Evolutionary conservation across 495 filamentous ascomycete species (phyloP), one percentile per base, ranked within the genome.

Genomic region (Sporormia fimetaria): DNA sequence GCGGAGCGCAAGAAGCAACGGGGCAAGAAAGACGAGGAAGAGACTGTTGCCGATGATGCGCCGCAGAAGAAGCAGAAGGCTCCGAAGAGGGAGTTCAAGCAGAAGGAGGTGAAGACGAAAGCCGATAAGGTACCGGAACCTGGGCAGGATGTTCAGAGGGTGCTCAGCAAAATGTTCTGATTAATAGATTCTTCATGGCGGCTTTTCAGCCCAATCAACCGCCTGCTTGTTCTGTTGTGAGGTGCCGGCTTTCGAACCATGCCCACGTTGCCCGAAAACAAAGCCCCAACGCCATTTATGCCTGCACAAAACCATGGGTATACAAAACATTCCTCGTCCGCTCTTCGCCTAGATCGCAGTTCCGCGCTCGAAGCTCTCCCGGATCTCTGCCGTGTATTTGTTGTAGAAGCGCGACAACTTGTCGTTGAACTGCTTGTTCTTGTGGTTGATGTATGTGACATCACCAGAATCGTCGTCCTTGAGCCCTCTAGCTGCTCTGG

Each of bases 361-460:
- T 17, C 90, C 90, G 33, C 90, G 81, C 71, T 98, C 90, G 61
- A 98, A 96, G 60, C 83, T 93, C 58, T 96, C 90, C 58, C 90
- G 70, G 58, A 98, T 98, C 59, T 96, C 92, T 26, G 80, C 79
- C 24, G 90, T 98, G 62, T 98, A 98, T 74, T 94, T 94, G 67
- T 96, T 87, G 63, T 98, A 98, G 61, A 94, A 96, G 52, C 92
- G 72, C 34, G 77, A 68, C 63, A 98, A 63, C 65, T 96, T 96
- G 66, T 90, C 80, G 73, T 98, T 98, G 67, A 98, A 96, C 67
- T 94, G 84, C 69, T 50, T 62, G 45, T 57, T 57, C 52, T 96
- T 95, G 63, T 94, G 86, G 62, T 98, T 98, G 71, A 98, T 98
- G 64, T 92, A 96, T 7, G 92, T 96, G 44, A 96, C 83, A 59